Evolutionary conservation across 208 protist species (phyloP), one percentile per base, ranked within the genome.

Genomic region (Trypanosoma grayi): DNA sequence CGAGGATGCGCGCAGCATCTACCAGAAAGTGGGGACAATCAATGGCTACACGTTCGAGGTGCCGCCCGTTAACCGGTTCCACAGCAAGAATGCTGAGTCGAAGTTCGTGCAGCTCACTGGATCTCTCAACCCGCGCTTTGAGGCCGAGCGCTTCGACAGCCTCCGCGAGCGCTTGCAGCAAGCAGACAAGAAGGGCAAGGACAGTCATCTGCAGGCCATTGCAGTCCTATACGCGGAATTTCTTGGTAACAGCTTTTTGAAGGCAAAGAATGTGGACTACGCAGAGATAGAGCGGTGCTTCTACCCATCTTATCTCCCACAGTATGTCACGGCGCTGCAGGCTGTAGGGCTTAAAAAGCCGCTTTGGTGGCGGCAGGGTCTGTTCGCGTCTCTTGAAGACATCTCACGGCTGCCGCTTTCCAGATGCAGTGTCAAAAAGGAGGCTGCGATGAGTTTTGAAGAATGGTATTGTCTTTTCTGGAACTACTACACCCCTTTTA

Each of bases 401-500:
- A 92, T 94, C 64, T 91, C 88, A 18, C 85, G 88, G 4, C 73
- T 92, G 43, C 85, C 88, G 27, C 77, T 94, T 4, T 83, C 90
- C 52, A 71, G 77, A 31, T 91, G 83, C 69, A 79, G 89, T 60
- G 59, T 58, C 18, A 81, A 87, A 31, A 78, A 77, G 40, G 72
- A 87, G 67, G 60, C 78, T 0, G 22, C 70, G 41, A 41, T 94
- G 55, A 83, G 46, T 48, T 94, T 92, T 63, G 80, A 90, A 57
- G 85, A 94, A 69, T 94, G 83, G 83, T 92, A 89, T 60, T 81
- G 64, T n/a, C 81, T 94, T 43, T 90, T 94, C 44, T 92, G 83
- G 83, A 94, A 94, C 65, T 94, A 94, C 70, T 87, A 87, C 61
- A 77, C 83, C 43, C 84, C 88, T 5, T 89, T 92, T 63, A 87